Conservation (phyloP, 1,139 yeast genomes). For the Diutina sp. region DNA sequence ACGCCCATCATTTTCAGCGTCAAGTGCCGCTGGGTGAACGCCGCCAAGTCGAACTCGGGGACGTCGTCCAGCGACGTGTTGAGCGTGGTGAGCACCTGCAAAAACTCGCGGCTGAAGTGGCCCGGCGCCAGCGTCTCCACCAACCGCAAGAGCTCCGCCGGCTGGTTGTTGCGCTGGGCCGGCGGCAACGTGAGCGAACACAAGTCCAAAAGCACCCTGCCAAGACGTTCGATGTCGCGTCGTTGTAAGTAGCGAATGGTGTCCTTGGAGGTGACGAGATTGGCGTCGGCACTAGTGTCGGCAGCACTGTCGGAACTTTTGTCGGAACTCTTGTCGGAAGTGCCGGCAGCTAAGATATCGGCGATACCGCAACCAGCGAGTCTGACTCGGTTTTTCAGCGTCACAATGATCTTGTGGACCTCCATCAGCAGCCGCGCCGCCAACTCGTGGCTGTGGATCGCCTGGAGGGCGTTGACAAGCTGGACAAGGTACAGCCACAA, state of each 20-base stretch:
- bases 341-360: conserved; percentile 39
- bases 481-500: conserved; percentile 74
- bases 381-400: conserved; percentile 59
- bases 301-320: conserved; percentile 3
- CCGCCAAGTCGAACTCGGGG: conserved; percentile 4
- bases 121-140: conserved; percentile 10
- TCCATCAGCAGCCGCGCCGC: conserved; percentile 51
- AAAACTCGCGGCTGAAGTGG: conserved; percentile 13
- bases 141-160: conserved; percentile 6
- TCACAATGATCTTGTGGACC: conserved; percentile 58
- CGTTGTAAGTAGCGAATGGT: conserved; percentile 22
- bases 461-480: conserved; percentile 50
- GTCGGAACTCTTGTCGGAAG: conserved; percentile 11
- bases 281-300: conserved; percentile 13
- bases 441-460: conserved; percentile 49
- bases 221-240: conserved; percentile 45
- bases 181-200: conserved; percentile 30
- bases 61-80: neutral
- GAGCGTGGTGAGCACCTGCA: conserved; percentile 7
- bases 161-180: conserved; percentile 9
- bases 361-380: conserved; percentile 59
- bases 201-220: conserved; percentile 44
- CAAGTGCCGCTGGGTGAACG: conserved; percentile 13
- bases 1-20: conserved; percentile 28
- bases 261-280: conserved; percentile 7